Conservation (phyloP, 495 filamentous ascomycete genomes). For the Pyrenopolyporus hunteri region DNA sequence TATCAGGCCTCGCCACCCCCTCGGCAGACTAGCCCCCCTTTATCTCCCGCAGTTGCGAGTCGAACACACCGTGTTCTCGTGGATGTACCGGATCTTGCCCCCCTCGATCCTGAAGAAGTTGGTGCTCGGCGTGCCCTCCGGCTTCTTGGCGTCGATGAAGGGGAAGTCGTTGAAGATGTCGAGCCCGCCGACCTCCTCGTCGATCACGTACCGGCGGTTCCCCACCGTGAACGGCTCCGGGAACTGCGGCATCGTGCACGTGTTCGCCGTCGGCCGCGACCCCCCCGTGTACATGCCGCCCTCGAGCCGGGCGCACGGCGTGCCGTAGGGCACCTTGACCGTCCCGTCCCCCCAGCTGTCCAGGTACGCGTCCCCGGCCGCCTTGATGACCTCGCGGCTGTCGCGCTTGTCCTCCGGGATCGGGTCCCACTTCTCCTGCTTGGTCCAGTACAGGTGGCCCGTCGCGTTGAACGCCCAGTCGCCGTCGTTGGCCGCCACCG, state of each 20-base stretch:
- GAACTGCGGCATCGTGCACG: conserved; percentile 47
- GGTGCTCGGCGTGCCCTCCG: conserved; percentile 41
- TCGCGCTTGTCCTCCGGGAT: conserved; percentile 48
- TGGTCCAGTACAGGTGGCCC: conserved; percentile 43
- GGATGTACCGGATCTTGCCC: conserved; percentile 47
- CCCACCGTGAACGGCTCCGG: conserved; percentile 42
- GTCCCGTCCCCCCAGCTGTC: conserved; percentile 50
- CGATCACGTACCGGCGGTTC: conserved; percentile 51
- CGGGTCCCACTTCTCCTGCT: conserved; percentile 48
- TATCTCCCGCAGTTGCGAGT: conserved; percentile 28
- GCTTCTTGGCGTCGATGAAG: conserved; percentile 46
- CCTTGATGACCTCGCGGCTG: conserved; percentile 48
- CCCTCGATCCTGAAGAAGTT: conserved; percentile 49
- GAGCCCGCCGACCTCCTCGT: conserved; percentile 52
- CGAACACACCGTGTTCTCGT: conserved; percentile 46
- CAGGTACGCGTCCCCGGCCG: conserved; percentile 55
- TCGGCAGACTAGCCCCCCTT: background rate
- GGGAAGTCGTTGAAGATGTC: conserved; percentile 50
- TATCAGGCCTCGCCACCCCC: background rate
- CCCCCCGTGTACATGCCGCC: conserved; percentile 51
- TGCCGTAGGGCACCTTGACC: conserved; percentile 53
- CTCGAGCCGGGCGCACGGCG: conserved; percentile 55
- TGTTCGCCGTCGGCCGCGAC: conserved; percentile 41
- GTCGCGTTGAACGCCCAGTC: conserved; percentile 51
- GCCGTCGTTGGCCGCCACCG: conserved; percentile 44